Evolutionary conservation across 78 protist genomes (phyloP), one percentile per base, ranked within the genome.

Genomic region (Cavenderia fasciculata): DNA sequence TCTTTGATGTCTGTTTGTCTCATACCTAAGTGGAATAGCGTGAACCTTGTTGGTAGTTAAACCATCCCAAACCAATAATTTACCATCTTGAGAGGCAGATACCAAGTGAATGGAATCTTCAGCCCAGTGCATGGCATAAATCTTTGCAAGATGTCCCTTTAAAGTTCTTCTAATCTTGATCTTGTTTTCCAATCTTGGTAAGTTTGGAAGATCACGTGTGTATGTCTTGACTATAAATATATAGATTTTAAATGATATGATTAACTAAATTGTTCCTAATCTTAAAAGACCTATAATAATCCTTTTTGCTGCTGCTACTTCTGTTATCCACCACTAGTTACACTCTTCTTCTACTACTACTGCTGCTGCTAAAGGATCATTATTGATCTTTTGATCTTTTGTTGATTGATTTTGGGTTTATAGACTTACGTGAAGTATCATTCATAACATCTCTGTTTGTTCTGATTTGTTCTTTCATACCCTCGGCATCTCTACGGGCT

Each of bases 51-150:
- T 89, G 1, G 87, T 78, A 10, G 97, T 84, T 57, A 88, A 51
- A 52, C 98, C 98, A 43, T 98, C 95, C 99, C 99, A 98, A 31
- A 98, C 96, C 25, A 98, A 63, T 38, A 98, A 95, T 90, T 96
- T 96, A 51, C 98, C 99, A 47, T 98, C 99, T 71, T 98, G 99
- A 2, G 97, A 94, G 19, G 98, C 99, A n/a, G 92, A 62, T 27
- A 98, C 98, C 21, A 98, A 71, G 70, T 95, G 95, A 49, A 65
- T 52, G 18, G 59, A 63, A 78, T 97, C 98, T n/a, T 59, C 54
- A 29, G 97, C 71, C 99, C 99, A 98, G 59, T 93, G 96, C 96
- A 98, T 70, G 25, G 99, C 94, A 73, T 97, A 97, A 63, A 98
- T 96, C 86, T 98, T 98, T 31, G 97, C 97, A 40, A 94, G 77